Evolutionary conservation across 441 rosid species (phyloP).

Genomic region (Erodium moschatum): DNA sequence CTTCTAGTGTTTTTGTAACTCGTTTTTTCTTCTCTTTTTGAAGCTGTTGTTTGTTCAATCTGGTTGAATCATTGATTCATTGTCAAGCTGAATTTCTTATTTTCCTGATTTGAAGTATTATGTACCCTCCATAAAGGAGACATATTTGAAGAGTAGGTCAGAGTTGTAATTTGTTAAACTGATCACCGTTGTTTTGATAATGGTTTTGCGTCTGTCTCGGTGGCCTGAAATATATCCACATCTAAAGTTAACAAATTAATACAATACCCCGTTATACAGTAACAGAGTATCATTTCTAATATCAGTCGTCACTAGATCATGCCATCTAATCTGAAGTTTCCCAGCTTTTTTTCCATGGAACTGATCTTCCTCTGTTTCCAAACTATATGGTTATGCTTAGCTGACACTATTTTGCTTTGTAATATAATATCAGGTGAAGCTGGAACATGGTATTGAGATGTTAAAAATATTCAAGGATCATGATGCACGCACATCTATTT

Average conservation of each 20-base stretch:
- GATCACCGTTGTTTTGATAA: background rate
- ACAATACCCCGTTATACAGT: background rate
- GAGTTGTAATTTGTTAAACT: background rate
- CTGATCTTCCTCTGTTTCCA: background rate
- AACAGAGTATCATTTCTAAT: background rate
- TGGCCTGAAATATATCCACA: background rate
- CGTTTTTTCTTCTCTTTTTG: background rate
- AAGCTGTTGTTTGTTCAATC: background rate
- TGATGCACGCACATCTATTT: conserved; percentile 44
- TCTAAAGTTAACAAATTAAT: background rate
- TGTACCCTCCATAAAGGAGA: background rate
- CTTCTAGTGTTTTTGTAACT: background rate
- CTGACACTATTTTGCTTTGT: conserved; percentile 13
- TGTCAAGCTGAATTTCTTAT: background rate
- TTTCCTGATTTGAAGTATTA: background rate
- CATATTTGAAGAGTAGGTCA: background rate
- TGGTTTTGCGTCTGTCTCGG: background rate
- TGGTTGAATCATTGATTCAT: background rate
- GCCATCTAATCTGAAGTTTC: background rate
- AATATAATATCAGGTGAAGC: conserved; percentile 48
- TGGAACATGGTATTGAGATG: conserved; percentile 68
- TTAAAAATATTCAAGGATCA: conserved; percentile 59
- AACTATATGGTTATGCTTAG: background rate
- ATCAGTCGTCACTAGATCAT: background rate
- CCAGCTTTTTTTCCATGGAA: background rate